phyloP scores from a whole-genome alignment of 2,329 filamentous ascomycete genomes.

The Penicillium expansum region DNA sequence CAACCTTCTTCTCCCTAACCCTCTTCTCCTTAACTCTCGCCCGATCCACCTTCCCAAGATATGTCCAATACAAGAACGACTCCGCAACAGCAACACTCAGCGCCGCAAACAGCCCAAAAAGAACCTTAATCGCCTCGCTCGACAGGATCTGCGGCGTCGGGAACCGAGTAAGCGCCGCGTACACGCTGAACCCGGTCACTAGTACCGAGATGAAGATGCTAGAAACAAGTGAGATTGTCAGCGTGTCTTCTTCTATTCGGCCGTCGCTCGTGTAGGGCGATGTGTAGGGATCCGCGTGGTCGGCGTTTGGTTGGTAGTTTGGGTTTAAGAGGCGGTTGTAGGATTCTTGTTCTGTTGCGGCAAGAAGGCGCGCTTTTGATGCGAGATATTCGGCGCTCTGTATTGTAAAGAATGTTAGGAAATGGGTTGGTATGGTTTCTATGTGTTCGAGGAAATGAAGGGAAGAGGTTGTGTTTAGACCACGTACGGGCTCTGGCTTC shows the following conservation, averaged over 20 bases:
- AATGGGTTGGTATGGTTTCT: background rate
- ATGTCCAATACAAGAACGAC: constrained; percentile 47
- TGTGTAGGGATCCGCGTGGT: constrained; percentile 41
- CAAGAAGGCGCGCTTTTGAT: constrained; percentile 80
- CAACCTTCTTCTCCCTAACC: constrained; percentile 38
- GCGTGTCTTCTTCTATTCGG: constrained; percentile 29
- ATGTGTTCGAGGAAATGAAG: background rate
- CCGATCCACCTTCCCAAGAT: constrained; percentile 44
- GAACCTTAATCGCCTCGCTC: constrained; percentile 38
- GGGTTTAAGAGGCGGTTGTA: constrained; percentile 73
- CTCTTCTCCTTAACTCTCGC: constrained; percentile 40
- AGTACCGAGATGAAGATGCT: constrained; percentile 87
- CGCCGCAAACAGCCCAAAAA: constrained; percentile 41
- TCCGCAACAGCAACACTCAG: constrained; percentile 48
- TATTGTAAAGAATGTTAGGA: background rate
- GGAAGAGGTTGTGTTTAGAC: background rate
- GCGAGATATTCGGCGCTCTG: constrained; percentile 75
- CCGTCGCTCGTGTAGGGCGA: constrained; percentile 1
- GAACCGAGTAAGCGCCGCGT: constrained; percentile 43
- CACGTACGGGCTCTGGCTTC: constrained; percentile 70
- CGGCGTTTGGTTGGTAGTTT: constrained; percentile 54
- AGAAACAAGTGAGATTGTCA: constrained; percentile 63
- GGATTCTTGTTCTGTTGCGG: constrained; percentile 73
- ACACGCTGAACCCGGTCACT: constrained; percentile 55
- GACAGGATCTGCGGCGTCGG: constrained; percentile 34